phyloP scores from a whole-genome alignment of 257 asterid genomes.

The Nicotiana undulata region DNA sequence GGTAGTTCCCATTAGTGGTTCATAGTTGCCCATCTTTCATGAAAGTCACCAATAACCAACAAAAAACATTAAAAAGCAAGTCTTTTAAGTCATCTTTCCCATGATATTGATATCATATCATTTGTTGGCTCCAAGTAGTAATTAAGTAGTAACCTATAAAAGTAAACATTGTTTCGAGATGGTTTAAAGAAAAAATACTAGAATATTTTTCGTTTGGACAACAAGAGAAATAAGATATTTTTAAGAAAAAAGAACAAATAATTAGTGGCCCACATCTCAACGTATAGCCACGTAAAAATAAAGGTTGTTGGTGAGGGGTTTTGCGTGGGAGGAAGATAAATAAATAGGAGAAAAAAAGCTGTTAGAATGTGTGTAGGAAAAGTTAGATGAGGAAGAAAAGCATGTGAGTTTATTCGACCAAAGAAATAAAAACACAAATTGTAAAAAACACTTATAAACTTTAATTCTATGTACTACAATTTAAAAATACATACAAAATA shows the following conservation, averaged over 20 bases:
- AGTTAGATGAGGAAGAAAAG: background rate
- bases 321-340: background rate
- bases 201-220: background rate
- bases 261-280: background rate
- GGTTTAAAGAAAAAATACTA: background rate
- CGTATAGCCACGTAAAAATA: background rate
- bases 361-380: background rate
- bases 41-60: background rate
- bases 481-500: too few relatives aligned
- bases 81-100: background rate
- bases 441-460: too few relatives aligned
- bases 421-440: too few relatives aligned
- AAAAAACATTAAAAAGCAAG: background rate
- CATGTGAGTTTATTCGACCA: background rate
- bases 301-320: background rate
- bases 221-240: background rate
- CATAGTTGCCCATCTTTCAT: background rate
- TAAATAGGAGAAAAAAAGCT: background rate
- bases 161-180: background rate
- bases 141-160: background rate
- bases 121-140: background rate
- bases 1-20: constrained; percentile 9
- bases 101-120: background rate
- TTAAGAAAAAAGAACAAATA: background rate
- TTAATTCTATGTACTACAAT: too few relatives aligned